These are phyloP conservation scores for Pistacia vera DNA, from an alignment of 345 rosid genomes.

Conservation along the genomic window DNA sequence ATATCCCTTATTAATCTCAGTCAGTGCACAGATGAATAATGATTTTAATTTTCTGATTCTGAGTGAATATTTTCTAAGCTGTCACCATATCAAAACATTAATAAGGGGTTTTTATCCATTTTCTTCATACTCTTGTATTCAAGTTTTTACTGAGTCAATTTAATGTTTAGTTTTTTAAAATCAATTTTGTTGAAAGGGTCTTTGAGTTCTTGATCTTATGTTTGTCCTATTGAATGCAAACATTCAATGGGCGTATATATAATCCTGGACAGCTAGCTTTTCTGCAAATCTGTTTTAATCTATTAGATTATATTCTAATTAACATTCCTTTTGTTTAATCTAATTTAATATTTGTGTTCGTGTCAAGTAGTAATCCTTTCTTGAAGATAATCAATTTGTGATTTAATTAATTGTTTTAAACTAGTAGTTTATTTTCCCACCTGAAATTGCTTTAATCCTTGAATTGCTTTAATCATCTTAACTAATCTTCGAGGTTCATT, in stretches of 20 bases:
- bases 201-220: too few relatives aligned
- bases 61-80: slow-evolving; percentile 5
- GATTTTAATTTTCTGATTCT: neutral
- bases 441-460: too few relatives aligned
- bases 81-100: slow-evolving; percentile 1
- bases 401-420: neutral
- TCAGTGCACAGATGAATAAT: slow-evolving; percentile 7
- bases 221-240: too few relatives aligned
- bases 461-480: too few relatives aligned
- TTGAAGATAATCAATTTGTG: neutral
- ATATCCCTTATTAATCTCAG: slow-evolving; percentile 2
- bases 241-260: too few relatives aligned
- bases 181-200: too few relatives aligned
- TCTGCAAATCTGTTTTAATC: neutral
- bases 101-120: neutral
- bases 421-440: too few relatives aligned
- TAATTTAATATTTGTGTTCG: neutral
- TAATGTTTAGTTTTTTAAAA: neutral
- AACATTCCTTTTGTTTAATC: neutral
- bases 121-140: neutral
- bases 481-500: too few relatives aligned
- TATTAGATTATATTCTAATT: too few relatives aligned
- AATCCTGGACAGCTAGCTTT: neutral
- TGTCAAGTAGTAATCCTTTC: neutral
- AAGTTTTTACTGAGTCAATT: neutral